Base-by-base conservation (phyloP, 768 basidiomycete species). In the Tylopilus sp. region DNA sequence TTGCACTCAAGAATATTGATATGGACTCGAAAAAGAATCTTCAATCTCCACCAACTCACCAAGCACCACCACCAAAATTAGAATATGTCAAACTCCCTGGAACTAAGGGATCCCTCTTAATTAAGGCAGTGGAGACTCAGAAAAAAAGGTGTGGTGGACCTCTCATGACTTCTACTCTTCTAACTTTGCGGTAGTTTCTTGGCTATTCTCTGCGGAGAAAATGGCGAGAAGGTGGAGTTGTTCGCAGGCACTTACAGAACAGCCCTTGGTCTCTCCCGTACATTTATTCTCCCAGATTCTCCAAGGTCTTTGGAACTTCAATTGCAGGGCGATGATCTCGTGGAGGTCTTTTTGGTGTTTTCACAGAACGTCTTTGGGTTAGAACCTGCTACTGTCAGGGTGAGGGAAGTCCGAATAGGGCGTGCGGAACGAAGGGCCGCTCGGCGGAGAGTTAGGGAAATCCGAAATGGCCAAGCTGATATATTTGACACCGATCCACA, bases 31-130 rank as follows among this genome's bases (percentile, higher is more conserved):
- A 65, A 44, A 75, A 68, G 53, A 68, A 66, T 26, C 53, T 67
- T 12, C 67, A 67, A 15, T 54, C 69, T 10, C 69, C 72, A 1
- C 47, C 69, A 3, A 61, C 75, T 8, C 68, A 75, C 4, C 83
- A 81, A 55, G 70, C 80, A 3, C 84, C 88, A 20, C 85, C 90
- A 10, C 88, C 90, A 1, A 92, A 93, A 66, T 69, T 95, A 35
- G 92, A 95, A 67, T 94, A 92, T 61, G 87, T 94, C 51, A 95
- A 95, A 69, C 78, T 95, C 10, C 92, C 93, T 3, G 88, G 92
- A 22, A 95, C 92, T 4, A 94, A 91, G 65, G 87, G 88, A 47
- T 83, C 92, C 9, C 62, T 93, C 17, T 71, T 90, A 64, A 79
- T 95, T 44, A 91, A 91, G 60, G 84, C 92, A 1, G 89, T 92